phyloP scores from a whole-genome alignment of 371 early-diverging fungal species.

The Basidiobolus meristosporus region DNA sequence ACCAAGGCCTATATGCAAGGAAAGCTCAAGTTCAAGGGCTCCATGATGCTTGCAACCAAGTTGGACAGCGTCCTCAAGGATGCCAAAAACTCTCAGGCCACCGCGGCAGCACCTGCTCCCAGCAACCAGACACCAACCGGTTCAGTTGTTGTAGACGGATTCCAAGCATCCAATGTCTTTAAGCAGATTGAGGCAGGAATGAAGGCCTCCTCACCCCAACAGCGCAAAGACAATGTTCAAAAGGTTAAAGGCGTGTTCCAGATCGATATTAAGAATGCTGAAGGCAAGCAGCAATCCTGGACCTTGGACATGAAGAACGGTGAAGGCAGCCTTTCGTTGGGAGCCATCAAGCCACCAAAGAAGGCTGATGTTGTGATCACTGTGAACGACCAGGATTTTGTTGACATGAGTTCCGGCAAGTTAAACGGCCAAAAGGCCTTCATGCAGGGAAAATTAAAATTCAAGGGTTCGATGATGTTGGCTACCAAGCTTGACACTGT shows the following conservation, averaged over 20 bases:
- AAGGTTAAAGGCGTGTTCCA: constrained; percentile 71
- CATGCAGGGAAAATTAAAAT: constrained; percentile 66
- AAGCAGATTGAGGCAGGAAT: constrained; percentile 14
- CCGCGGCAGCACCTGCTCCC: no score
- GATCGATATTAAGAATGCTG: constrained; percentile 47
- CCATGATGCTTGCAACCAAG: constrained; percentile 57
- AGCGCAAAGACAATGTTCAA: constrained; percentile 12
- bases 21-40: constrained; percentile 73
- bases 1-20: constrained; percentile 71
- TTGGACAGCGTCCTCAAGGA: constrained; percentile 18
- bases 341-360: constrained; percentile 19
- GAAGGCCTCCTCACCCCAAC: constrained; percentile 8
- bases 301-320: constrained; percentile 55
- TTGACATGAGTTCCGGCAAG: constrained; percentile 64
- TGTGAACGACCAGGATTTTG: constrained; percentile 62
- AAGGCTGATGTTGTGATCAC: constrained; percentile 45
- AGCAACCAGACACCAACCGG: no score
- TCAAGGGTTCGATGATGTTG: constrained; percentile 70
- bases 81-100: no score
- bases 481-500: constrained; percentile 32
- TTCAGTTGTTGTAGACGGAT: no score
- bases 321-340: constrained; percentile 6
- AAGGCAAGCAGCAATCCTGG: constrained; percentile 49
- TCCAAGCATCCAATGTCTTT: constrained; percentile 8
- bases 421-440: constrained; percentile 68